These are phyloP conservation scores for Acanthamoeba culbertsoni DNA, from an alignment of 208 protist species.

Conservation along the genomic window DNA sequence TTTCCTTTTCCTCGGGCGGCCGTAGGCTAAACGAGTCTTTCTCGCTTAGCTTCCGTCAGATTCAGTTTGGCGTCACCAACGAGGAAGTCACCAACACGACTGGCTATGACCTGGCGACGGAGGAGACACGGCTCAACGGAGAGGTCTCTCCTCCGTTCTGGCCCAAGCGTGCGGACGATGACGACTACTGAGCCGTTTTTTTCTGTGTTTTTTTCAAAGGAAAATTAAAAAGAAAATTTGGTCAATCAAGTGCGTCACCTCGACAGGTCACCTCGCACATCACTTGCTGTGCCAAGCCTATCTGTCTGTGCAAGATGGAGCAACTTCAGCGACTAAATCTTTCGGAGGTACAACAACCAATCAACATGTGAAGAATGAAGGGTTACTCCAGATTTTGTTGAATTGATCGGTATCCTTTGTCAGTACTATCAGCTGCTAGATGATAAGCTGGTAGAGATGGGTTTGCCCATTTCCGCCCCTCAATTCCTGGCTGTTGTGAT, in stretches of 20 bases:
- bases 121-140: neutral
- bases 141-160: neutral
- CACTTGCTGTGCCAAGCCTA: too few relatives aligned
- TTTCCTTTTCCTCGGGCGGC: neutral
- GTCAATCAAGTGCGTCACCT: too few relatives aligned
- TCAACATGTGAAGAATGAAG: neutral
- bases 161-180: neutral
- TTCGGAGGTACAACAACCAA: neutral
- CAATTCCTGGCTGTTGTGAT: neutral
- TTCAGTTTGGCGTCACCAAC: neutral
- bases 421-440: constrained; percentile 25
- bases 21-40: neutral
- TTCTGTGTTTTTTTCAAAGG: too few relatives aligned
- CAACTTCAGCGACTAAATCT: too few relatives aligned
- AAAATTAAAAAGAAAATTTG: too few relatives aligned
- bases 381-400: neutral
- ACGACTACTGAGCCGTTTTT: too few relatives aligned
- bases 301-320: too few relatives aligned
- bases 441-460: neutral
- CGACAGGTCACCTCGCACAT: too few relatives aligned
- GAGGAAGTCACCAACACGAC: neutral
- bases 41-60: neutral
- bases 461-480: neutral
- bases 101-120: neutral
- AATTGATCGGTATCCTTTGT: too few relatives aligned